Percentiles rank a stretch among this genome's conserved stretches.
Conservation (phyloP, 2,329 filamentous ascomycete species). For the Metarhizium sp. region DNA sequence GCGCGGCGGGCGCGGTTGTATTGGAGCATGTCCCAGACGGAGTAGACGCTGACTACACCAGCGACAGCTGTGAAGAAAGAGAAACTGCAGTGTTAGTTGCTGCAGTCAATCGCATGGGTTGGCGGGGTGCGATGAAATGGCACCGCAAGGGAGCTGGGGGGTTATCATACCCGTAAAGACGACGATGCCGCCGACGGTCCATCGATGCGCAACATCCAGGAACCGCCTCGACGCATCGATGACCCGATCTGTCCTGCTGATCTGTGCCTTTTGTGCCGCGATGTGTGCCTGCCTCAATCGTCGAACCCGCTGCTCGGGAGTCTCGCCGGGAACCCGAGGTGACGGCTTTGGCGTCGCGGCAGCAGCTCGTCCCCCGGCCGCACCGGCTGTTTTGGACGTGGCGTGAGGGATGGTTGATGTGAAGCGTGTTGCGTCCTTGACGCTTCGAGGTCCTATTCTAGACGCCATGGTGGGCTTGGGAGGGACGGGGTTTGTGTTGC, state of each 20-base stretch:
- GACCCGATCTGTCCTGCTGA: constrained; percentile 42
- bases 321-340: constrained; percentile 39
- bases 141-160: no score
- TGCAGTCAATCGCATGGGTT: neutral
- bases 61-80: constrained; percentile 34
- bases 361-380: constrained; percentile 19
- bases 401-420: constrained; percentile 50
- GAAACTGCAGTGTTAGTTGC: neutral
- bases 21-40: constrained; percentile 51
- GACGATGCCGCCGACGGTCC: constrained; percentile 45
- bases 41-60: constrained; percentile 47
- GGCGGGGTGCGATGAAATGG: neutral
- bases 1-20: constrained; percentile 51
- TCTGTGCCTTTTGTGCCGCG: constrained; percentile 51
- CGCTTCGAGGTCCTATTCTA: constrained; percentile 51
- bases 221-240: constrained; percentile 38
- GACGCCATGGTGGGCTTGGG: constrained; percentile 25
- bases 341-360: constrained; percentile 15
- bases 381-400: constrained; percentile 45
- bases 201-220: constrained; percentile 46
- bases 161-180: constrained; percentile 42
- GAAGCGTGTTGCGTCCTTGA: constrained; percentile 70
- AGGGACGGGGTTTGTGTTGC: constrained; percentile 2
- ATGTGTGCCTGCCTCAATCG: constrained; percentile 59
- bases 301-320: constrained; percentile 59